Conservation (phyloP, 495 filamentous ascomycete species). For the Penicillium crystallinum region DNA sequence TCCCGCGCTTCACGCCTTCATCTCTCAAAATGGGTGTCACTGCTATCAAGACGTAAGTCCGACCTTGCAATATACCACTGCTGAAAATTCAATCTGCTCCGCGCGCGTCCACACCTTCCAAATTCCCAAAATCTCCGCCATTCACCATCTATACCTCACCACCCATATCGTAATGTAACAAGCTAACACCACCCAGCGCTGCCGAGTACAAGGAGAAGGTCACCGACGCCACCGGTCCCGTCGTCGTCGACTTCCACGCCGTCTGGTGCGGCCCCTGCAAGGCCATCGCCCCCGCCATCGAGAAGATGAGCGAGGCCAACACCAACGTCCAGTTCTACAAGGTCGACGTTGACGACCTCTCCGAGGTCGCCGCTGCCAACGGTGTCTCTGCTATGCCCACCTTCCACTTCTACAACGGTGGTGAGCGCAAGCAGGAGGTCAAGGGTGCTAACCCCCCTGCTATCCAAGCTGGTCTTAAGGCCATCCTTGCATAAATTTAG, state of each 20-base stretch:
- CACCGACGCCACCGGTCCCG: conserved; percentile 41
- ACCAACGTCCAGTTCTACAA: conserved; percentile 71
- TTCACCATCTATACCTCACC: no score
- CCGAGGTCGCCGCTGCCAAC: conserved; percentile 71
- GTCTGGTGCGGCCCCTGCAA: conserved; percentile 96
- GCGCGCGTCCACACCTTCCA: not conserved
- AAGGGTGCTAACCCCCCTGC: conserved; percentile 75
- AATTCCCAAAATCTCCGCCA: not conserved
- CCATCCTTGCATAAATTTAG: conserved; percentile 16
- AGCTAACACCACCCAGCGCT: conserved; percentile 40
- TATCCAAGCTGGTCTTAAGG: conserved; percentile 50
- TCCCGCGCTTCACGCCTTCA: conserved; percentile 42
- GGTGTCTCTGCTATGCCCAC: conserved; percentile 94
- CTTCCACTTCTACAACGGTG: conserved; percentile 79
- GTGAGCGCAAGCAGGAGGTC: conserved; percentile 62
- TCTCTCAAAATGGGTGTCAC: conserved; percentile 47
- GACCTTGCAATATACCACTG: not conserved
- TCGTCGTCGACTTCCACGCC: conserved; percentile 84
- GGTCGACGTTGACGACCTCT: conserved; percentile 83
- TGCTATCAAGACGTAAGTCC: conserved; percentile 31
- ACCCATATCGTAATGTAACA: no score
- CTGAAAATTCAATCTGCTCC: not conserved
- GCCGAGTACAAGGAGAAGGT: conserved; percentile 48
- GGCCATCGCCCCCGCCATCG: conserved; percentile 70
- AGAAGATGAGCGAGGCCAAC: conserved; percentile 55